Evolutionary conservation across 2,329 filamentous ascomycete genomes (phyloP).

Genomic region (Aspergillus sp.): DNA sequence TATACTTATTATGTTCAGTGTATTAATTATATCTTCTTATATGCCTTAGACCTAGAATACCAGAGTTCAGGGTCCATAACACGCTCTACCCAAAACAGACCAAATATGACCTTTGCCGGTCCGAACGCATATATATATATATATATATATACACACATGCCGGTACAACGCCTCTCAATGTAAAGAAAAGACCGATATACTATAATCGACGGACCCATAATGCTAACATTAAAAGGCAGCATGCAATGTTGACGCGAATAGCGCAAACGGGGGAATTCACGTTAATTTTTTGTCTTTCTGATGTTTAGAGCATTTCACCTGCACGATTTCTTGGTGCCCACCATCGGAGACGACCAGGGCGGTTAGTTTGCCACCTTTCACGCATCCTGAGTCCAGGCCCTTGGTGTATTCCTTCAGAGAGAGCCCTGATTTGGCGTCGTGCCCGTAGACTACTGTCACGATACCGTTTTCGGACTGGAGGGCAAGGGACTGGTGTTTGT

Average conservation of each 20-base stretch:
- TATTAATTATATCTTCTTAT: too few relatives aligned
- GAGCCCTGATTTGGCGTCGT: conserved; percentile 74
- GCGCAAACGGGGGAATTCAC: background rate
- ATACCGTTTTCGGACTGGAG: conserved; percentile 33
- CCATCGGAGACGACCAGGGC: conserved; percentile 71
- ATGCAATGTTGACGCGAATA: background rate
- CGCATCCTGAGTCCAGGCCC: conserved; percentile 82
- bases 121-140: too few relatives aligned
- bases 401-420: conserved; percentile 69
- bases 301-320: conserved; percentile 44
- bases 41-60: too few relatives aligned
- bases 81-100: too few relatives aligned
- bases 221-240: background rate
- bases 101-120: too few relatives aligned
- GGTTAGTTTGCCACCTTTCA: conserved; percentile 71
- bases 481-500: conserved; percentile 45
- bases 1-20: background rate
- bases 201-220: background rate
- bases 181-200: background rate
- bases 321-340: conserved; percentile 41
- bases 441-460: conserved; percentile 79
- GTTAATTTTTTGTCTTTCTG: background rate
- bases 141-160: too few relatives aligned
- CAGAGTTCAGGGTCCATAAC: too few relatives aligned
- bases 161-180: background rate